Conservation (phyloP, 768 basidiomycete genomes). For the Hericium alpestre region DNA sequence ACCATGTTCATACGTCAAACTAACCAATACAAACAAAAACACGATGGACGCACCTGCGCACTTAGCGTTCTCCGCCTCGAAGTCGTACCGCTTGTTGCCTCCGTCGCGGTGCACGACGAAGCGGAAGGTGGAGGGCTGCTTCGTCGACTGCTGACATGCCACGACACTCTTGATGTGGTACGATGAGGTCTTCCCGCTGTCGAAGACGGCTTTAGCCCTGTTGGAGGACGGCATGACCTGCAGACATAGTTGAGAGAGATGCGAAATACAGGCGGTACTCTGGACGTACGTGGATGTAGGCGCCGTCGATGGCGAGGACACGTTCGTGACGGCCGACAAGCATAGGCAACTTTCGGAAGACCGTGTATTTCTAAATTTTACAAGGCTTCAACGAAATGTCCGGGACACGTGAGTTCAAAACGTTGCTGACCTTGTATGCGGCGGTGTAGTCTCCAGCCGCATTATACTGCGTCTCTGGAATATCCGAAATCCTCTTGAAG, state of each 20-base stretch:
- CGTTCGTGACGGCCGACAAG: conserved; percentile 84
- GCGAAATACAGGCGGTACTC: background rate
- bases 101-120: conserved; percentile 68
- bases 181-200: conserved; percentile 82
- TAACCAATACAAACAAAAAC: background rate
- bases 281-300: conserved; percentile 71
- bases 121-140: conserved; percentile 78
- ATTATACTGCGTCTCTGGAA: conserved; percentile 35
- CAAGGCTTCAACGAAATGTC: too few relatives aligned
- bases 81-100: conserved; percentile 87
- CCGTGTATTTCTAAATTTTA: conserved; percentile 64
- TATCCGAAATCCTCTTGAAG: conserved; percentile 80
- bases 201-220: conserved; percentile 69
- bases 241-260: conserved; percentile 4
- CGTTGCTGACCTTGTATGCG: conserved; percentile 65
- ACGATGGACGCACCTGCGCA: conserved; percentile 52
- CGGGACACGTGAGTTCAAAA: background rate
- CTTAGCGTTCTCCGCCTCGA: conserved; percentile 85
- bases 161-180: conserved; percentile 86
- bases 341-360: conserved; percentile 93
- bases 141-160: conserved; percentile 73
- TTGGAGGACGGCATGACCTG: conserved; percentile 86
- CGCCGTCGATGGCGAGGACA: conserved; percentile 87
- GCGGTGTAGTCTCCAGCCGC: conserved; percentile 69
- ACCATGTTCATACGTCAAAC: background rate